Percentiles rank a stretch among this genome's conserved stretches.
Evolutionary conservation across 345 rosid species (phyloP).

Genomic region (Turnera subulata): DNA sequence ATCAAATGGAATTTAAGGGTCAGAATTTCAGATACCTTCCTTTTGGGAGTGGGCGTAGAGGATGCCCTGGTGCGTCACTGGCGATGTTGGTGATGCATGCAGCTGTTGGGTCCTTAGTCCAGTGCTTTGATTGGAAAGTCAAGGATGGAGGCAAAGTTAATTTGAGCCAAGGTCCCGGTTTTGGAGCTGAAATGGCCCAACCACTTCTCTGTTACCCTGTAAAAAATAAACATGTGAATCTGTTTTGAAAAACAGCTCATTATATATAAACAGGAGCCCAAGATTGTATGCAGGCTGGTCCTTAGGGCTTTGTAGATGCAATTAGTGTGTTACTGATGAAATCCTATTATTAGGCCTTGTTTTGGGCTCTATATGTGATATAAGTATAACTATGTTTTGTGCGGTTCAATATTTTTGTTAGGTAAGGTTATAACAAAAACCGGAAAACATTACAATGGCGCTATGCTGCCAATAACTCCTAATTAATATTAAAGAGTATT

Average conservation of each 20-base stretch:
- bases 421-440: no score
- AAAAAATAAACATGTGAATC: constrained; percentile 2
- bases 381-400: no score
- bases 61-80: constrained; percentile 50
- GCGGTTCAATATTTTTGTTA: no score
- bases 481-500: no score
- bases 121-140: constrained; percentile 38
- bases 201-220: constrained; percentile 33
- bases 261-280: no score
- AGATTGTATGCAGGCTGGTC: background rate
- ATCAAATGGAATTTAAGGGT: constrained; percentile 55
- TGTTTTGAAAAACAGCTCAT: background rate
- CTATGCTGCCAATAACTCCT: no score
- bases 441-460: no score
- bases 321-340: no score
- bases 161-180: constrained; percentile 31
- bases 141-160: constrained; percentile 28
- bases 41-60: constrained; percentile 58
- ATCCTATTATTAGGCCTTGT: no score
- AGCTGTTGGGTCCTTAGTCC: constrained; percentile 34
- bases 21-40: constrained; percentile 56
- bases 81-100: constrained; percentile 51
- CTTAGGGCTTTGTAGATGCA: no score
- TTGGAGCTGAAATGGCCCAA: constrained; percentile 34
- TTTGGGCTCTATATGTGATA: no score